Percentiles rank a stretch among this genome's conserved stretches.
These are phyloP conservation scores for Luffa aegyptiaca DNA, from an alignment of 306 rosid species.

Conservation along the genomic window DNA sequence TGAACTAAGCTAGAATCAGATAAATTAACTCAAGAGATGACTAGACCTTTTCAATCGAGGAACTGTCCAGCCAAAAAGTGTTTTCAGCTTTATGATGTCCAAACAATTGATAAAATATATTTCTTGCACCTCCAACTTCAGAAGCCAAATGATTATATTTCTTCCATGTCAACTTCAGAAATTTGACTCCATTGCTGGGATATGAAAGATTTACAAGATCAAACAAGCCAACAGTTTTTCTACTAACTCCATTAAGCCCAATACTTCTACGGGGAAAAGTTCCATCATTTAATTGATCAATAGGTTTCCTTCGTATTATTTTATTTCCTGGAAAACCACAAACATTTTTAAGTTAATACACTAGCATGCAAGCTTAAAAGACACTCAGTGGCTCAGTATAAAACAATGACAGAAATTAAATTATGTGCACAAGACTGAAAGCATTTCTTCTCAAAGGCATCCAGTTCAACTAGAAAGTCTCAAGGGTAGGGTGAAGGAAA, in stretches of 20 bases:
- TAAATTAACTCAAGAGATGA: constrained; percentile 9
- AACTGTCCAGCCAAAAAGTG: constrained; percentile 98
- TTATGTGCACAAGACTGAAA: neutral
- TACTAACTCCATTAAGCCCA: constrained; percentile 16
- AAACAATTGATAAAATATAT: constrained; percentile 64
- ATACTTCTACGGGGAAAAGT: constrained; percentile 17
- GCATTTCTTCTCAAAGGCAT: neutral
- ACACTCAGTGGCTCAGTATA: constrained; percentile 19
- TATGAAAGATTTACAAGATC: constrained; percentile 28
- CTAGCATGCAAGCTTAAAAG: constrained; percentile 56
- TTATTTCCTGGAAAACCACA: constrained; percentile 30
- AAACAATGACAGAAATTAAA: neutral
- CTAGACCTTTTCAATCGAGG: constrained; percentile 82
- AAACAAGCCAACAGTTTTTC: constrained; percentile 20
- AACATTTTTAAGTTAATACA: constrained; percentile 28
- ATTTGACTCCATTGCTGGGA: constrained; percentile 35
- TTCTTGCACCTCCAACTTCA: constrained; percentile 75
- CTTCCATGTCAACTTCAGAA: constrained; percentile 79
- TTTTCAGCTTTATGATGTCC: constrained; percentile 66
- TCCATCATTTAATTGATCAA: constrained; percentile 20
- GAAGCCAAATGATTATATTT: constrained; percentile 55
- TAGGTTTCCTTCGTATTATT: constrained; percentile 22
- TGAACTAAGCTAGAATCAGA: neutral
- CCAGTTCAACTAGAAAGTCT: neutral
- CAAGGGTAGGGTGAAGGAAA: neutral